phyloP scores from a whole-genome alignment of 179 eudicot species.

The Actinidia chinensis region DNA sequence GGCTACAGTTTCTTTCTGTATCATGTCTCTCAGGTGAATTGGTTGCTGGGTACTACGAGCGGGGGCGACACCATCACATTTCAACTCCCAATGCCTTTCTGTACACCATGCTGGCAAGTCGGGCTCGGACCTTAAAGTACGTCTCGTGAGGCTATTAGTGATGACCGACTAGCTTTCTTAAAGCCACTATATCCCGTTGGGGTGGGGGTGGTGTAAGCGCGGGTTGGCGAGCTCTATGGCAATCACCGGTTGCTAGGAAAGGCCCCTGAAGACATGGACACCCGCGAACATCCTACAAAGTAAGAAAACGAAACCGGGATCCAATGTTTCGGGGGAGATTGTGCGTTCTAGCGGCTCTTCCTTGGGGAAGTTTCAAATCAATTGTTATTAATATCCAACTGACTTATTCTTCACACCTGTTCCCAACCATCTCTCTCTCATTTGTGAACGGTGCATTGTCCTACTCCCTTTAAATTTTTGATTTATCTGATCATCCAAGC shows the following conservation, averaged over 20 bases:
- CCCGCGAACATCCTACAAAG: slow-evolving; percentile 46
- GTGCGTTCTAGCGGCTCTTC: slow-evolving; percentile 62
- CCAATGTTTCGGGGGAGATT: slow-evolving; percentile 64
- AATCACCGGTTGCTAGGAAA: slow-evolving; percentile 85
- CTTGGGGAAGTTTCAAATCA: too few relatives aligned
- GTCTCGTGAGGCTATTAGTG: slow-evolving; percentile 55
- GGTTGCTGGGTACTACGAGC: slow-evolving; percentile 63
- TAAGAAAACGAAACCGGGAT: slow-evolving; percentile 46
- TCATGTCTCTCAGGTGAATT: slow-evolving; percentile 41
- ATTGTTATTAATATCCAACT: too few relatives aligned
- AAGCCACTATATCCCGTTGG: slow-evolving; percentile 51
- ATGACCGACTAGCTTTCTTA: slow-evolving; percentile 59
- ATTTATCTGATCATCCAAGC: too few relatives aligned
- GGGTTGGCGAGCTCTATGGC: slow-evolving; percentile 52
- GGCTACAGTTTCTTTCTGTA: not conserved
- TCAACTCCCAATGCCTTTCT: slow-evolving; percentile 74
- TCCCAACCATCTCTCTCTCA: too few relatives aligned
- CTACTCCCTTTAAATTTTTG: too few relatives aligned
- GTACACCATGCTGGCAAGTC: slow-evolving; percentile 58
- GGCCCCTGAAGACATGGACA: slow-evolving; percentile 95
- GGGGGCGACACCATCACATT: slow-evolving; percentile 75
- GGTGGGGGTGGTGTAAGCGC: slow-evolving; percentile 51
- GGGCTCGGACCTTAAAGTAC: slow-evolving; percentile 39
- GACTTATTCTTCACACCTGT: too few relatives aligned
- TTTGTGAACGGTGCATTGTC: too few relatives aligned